Conservation (phyloP, 345 rosid genomes). For the Viola odorata region DNA sequence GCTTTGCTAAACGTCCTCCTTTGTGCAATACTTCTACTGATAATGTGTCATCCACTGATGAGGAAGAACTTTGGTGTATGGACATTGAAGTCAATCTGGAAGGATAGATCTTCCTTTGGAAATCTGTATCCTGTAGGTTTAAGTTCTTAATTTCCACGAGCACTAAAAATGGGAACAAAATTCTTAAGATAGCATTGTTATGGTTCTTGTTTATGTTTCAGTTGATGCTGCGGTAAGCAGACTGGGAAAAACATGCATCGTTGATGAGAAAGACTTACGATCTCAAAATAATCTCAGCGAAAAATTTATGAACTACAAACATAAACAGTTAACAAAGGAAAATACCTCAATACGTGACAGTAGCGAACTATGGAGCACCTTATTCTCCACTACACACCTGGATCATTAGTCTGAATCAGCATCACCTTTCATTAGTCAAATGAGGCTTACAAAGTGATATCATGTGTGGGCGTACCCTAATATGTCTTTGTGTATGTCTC, state of each 20-base stretch:
- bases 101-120: constrained; percentile 59
- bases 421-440: constrained; percentile 1
- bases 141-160: too few relatives aligned
- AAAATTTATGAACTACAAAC: too few relatives aligned
- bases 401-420: constrained; percentile 22
- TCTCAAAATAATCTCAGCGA: too few relatives aligned
- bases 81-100: constrained; percentile 72
- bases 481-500: constrained; percentile 61
- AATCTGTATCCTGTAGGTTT: constrained; percentile 62
- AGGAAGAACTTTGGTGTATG: constrained; percentile 46
- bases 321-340: too few relatives aligned
- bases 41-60: constrained; percentile 33
- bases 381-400: constrained; percentile 97
- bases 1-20: constrained; percentile 54
- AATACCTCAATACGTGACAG: constrained; percentile 66
- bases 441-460: neutral
- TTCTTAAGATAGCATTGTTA: too few relatives aligned
- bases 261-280: too few relatives aligned
- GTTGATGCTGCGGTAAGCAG: too few relatives aligned
- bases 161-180: too few relatives aligned
- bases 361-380: constrained; percentile 78
- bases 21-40: constrained; percentile 34
- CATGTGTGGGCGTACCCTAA: constrained; percentile 62
- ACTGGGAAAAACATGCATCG: too few relatives aligned
- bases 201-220: too few relatives aligned